Percentiles rank a stretch among this genome's conserved stretches.
These are phyloP conservation scores for Ceriops zippeliana DNA, from an alignment of 345 rosid species.

Conservation along the genomic window DNA sequence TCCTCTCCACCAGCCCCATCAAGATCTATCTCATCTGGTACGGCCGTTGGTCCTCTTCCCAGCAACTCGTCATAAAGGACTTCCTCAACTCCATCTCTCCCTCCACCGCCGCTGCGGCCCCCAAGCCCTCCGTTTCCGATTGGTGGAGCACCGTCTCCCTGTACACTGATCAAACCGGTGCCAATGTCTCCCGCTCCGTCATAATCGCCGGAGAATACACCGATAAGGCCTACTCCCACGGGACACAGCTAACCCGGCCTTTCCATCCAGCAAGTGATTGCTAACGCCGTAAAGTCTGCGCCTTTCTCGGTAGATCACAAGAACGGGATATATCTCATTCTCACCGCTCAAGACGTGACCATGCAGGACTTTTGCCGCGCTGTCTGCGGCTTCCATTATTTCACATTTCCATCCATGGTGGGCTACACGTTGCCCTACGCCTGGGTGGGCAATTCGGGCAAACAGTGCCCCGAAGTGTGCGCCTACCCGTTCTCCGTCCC, in stretches of 20 bases:
- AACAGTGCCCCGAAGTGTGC: conserved; percentile 92
- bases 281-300: conserved; percentile 56
- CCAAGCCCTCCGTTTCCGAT: conserved; percentile 54
- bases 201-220: conserved; percentile 68
- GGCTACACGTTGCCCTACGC: conserved; percentile 98
- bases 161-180: conserved; percentile 93
- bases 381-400: conserved; percentile 94
- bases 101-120: conserved; percentile 16
- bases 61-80: conserved; percentile 64
- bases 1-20: conserved; percentile 77
- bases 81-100: conserved; percentile 77
- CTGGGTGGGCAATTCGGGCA: conserved; percentile 85
- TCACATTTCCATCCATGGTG: conserved; percentile 93
- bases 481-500: conserved; percentile 93
- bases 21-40: conserved; percentile 92
- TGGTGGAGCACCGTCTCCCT: conserved; percentile 91
- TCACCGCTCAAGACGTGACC: conserved; percentile 68
- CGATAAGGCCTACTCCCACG: conserved; percentile 61
- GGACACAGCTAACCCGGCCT: conserved; percentile 68
- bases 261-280: conserved; percentile 73
- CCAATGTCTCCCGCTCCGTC: conserved; percentile 74
- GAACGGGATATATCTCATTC: conserved; percentile 77
- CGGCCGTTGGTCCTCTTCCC: conserved; percentile 64
- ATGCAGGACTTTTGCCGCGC: conserved; percentile 93
- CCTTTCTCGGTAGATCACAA: conserved; percentile 79